Conservation (phyloP, 2,329 filamentous ascomycete species). For the Sarocladium strictum region DNA sequence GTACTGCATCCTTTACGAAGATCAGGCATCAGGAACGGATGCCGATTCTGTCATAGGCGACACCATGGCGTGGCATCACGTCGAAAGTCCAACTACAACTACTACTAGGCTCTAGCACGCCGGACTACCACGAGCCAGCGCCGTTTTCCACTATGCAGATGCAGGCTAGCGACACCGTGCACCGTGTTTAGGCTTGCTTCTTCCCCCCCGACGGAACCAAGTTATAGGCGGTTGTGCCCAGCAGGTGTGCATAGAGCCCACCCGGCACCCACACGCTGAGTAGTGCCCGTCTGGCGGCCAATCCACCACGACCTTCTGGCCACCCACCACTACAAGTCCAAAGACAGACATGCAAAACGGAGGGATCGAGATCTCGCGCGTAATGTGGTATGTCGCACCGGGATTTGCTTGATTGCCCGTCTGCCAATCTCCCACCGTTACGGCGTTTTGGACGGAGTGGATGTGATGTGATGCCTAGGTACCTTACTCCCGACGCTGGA, state of each 20-base stretch:
- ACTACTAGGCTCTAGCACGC: too few species aligned
- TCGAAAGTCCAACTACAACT: background rate
- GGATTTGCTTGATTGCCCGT: background rate
- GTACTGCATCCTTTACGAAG: background rate
- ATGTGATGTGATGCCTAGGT: background rate
- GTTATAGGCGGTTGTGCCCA: background rate
- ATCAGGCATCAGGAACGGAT: constrained; percentile 9
- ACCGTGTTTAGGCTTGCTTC: background rate
- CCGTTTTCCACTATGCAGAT: background rate
- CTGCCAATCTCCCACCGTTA: background rate
- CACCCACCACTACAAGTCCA: background rate
- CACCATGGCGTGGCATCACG: background rate
- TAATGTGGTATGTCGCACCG: background rate
- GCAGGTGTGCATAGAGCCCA: background rate
- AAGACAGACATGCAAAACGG: constrained; percentile 1
- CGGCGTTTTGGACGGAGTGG: too few species aligned
- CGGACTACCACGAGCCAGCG: background rate
- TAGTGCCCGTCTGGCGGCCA: constrained; percentile 7
- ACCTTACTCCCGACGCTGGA: background rate
- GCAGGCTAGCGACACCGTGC: background rate
- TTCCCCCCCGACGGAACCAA: background rate
- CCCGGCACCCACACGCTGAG: background rate
- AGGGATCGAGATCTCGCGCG: constrained; percentile 6
- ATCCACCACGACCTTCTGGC: background rate
- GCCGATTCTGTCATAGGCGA: constrained; percentile 2